Evolutionary conservation across 2,329 filamentous ascomycete genomes (phyloP).

Genomic region (Talaromyces albobiverticillius): DNA sequence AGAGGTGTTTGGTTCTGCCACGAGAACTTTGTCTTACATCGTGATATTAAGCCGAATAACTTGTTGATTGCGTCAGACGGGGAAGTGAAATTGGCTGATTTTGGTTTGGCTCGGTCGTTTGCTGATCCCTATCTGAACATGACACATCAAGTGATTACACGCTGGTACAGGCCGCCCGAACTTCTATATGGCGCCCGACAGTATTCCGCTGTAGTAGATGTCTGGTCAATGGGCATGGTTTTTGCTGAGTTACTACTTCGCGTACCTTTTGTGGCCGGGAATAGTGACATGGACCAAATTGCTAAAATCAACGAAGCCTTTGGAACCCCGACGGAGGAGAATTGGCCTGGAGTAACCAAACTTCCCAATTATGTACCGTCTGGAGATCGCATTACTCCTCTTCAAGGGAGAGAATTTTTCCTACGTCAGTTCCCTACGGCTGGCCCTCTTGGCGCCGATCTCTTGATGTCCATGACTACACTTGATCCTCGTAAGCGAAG

Average conservation of each 20-base stretch:
- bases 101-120: slow-evolving; percentile 86
- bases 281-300: slow-evolving; percentile 83
- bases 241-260: slow-evolving; percentile 88
- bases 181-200: slow-evolving; percentile 85
- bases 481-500: slow-evolving; percentile 85
- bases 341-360: slow-evolving; percentile 87
- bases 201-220: slow-evolving; percentile 86
- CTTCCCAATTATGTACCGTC: slow-evolving; percentile 77
- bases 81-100: slow-evolving; percentile 94
- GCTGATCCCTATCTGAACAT: slow-evolving; percentile 84
- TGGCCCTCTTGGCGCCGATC: slow-evolving; percentile 77
- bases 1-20: slow-evolving; percentile 96
- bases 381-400: slow-evolving; percentile 54
- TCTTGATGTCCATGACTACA: slow-evolving; percentile 79
- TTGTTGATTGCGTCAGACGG: slow-evolving; percentile 89
- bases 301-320: slow-evolving; percentile 78
- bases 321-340: slow-evolving; percentile 87
- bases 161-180: slow-evolving; percentile 95
- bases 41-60: slow-evolving; percentile 99
- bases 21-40: slow-evolving; percentile 87
- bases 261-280: slow-evolving; percentile 77
- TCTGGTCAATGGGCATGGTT: slow-evolving; percentile 91
- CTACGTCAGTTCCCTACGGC: slow-evolving; percentile 73
- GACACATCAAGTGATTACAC: slow-evolving; percentile 93
- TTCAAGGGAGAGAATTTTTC: slow-evolving; percentile 69